These are phyloP conservation scores for Pulveroboletus sp. DNA, from an alignment of 768 basidiomycete species.

Conservation along the genomic window DNA sequence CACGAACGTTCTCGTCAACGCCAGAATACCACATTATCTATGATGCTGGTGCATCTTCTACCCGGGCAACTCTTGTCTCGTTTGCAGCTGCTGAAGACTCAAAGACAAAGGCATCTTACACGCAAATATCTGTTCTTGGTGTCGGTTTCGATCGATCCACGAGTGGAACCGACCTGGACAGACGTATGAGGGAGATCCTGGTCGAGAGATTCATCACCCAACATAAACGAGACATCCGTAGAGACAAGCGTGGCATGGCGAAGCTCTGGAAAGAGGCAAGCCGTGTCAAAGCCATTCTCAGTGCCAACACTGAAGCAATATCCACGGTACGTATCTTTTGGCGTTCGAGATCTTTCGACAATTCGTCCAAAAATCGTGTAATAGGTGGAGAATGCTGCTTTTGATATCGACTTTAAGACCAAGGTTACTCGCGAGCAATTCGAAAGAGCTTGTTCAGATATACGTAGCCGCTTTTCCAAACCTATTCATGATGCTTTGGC, in stretches of 20 bases:
- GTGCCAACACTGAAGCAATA: slow-evolving; percentile 82
- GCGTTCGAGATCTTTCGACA: not conserved
- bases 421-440: slow-evolving; percentile 78
- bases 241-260: slow-evolving; percentile 82
- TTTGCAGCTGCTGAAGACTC: slow-evolving; percentile 51
- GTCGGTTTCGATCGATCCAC: slow-evolving; percentile 75
- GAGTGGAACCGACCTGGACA: slow-evolving; percentile 85
- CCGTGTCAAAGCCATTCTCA: slow-evolving; percentile 87
- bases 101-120: slow-evolving; percentile 53
- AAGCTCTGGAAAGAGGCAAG: slow-evolving; percentile 94
- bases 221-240: slow-evolving; percentile 62
- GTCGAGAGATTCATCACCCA: slow-evolving; percentile 71
- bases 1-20: slow-evolving; percentile 69
- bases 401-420: slow-evolving; percentile 87
- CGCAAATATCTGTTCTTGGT: slow-evolving; percentile 75
- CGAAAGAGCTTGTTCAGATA: slow-evolving; percentile 68
- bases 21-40: slow-evolving; percentile 89
- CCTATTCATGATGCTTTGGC: slow-evolving; percentile 76
- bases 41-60: slow-evolving; percentile 87
- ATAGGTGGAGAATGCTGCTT: slow-evolving; percentile 83
- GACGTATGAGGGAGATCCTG: slow-evolving; percentile 77
- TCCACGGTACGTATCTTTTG: slow-evolving; percentile 53
- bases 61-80: slow-evolving; percentile 72
- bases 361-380: slow-evolving; percentile 2
- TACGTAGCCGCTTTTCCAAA: slow-evolving; percentile 58